Percentiles rank a stretch among this genome's conserved stretches.
These are phyloP conservation scores for Pseudocercospora macadamiae DNA, from an alignment of 2,329 filamentous ascomycete genomes.

Conservation along the genomic window DNA sequence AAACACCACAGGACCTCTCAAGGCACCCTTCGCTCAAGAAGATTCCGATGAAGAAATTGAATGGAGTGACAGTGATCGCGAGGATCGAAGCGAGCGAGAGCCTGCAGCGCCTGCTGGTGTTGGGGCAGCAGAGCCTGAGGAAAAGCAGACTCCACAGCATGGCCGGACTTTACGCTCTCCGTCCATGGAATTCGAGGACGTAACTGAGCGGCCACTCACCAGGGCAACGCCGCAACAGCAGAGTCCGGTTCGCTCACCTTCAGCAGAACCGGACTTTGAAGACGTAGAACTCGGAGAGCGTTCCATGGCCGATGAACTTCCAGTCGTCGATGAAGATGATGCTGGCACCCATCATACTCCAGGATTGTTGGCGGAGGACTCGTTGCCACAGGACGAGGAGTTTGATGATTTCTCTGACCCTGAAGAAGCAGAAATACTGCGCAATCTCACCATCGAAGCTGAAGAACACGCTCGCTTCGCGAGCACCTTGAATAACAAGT, in stretches of 20 bases:
- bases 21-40: not conserved
- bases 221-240: not conserved
- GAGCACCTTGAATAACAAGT: conserved; percentile 78
- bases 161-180: conserved; percentile 12
- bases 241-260: not conserved
- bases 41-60: conserved; percentile 40
- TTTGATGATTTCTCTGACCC: conserved; percentile 70
- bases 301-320: conserved; percentile 18
- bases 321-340: conserved; percentile 27
- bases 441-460: conserved; percentile 83
- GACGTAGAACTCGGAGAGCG: conserved; percentile 48
- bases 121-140: not conserved
- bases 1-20: not conserved
- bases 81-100: conserved; percentile 8
- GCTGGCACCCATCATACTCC: conserved; percentile 34
- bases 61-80: conserved; percentile 59
- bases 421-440: conserved; percentile 87
- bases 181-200: conserved; percentile 21
- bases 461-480: conserved; percentile 95
- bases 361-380: conserved; percentile 37
- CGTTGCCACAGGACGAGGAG: conserved; percentile 33
- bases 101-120: not conserved
- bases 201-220: not conserved
- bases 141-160: not conserved
- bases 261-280: conserved; percentile 54